Evolutionary conservation across 768 basidiomycete species (phyloP).

Genomic region (Pholiota microspora): DNA sequence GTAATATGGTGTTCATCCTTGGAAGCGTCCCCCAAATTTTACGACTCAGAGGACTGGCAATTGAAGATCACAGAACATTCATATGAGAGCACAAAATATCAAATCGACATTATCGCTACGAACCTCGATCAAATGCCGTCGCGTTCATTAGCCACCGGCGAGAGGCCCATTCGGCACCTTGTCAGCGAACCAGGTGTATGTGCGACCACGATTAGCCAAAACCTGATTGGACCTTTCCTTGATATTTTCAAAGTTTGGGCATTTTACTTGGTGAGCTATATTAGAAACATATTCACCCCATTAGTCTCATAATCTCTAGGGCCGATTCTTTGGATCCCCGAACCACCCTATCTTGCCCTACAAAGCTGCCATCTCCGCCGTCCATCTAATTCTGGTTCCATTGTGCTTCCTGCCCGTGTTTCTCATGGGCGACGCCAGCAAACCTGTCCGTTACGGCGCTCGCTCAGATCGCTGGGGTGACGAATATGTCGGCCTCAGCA

Average conservation of each 20-base stretch:
- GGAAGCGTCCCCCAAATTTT: constrained; percentile 53
- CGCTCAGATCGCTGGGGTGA: constrained; percentile 56
- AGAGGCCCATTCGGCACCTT: constrained; percentile 50
- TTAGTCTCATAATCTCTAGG: constrained; percentile 37
- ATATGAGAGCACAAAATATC: constrained; percentile 75
- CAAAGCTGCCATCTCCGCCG: constrained; percentile 66
- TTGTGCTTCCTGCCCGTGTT: constrained; percentile 29
- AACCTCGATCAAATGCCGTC: constrained; percentile 49
- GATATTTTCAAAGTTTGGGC: constrained; percentile 46
- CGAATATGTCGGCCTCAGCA: constrained; percentile 46
- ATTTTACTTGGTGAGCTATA: constrained; percentile 62
- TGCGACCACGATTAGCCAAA: constrained; percentile 56
- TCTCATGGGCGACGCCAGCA: constrained; percentile 14
- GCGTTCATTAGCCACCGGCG: constrained; percentile 17
- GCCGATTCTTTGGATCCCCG: constrained; percentile 63
- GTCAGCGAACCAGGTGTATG: constrained; percentile 70
- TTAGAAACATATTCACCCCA: neutral
- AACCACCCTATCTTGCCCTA: constrained; percentile 60
- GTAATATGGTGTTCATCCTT: constrained; percentile 82
- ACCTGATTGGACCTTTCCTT: constrained; percentile 42
- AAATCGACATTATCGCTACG: constrained; percentile 66
- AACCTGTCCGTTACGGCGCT: constrained; percentile 52
- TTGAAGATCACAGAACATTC: constrained; percentile 55
- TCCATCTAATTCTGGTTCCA: constrained; percentile 65
- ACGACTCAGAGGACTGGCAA: constrained; percentile 72